Conservation (phyloP, 1,284 basidiomycete species). For the Vanrija sp. region DNA sequence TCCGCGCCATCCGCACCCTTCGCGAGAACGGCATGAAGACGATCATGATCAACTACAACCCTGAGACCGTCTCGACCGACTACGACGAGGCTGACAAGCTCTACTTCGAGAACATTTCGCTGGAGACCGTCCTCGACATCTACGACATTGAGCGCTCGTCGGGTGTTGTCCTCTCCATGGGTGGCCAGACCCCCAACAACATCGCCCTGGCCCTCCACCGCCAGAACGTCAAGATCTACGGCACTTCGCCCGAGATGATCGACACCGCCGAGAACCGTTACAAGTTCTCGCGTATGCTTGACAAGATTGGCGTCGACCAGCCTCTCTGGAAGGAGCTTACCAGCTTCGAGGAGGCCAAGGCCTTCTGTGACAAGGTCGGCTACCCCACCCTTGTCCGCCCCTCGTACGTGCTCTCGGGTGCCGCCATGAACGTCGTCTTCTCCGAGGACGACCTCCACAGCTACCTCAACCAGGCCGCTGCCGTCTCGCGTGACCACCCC, state of each 20-base stretch:
- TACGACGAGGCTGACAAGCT: slow-evolving; percentile 98
- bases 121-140: slow-evolving; percentile 96
- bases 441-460: slow-evolving; percentile 84
- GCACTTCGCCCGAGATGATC: slow-evolving; percentile 99
- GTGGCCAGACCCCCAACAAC: slow-evolving; percentile 97
- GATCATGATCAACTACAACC: slow-evolving; percentile 99
- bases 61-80: slow-evolving; percentile 97
- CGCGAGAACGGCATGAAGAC: slow-evolving; percentile 93
- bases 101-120: slow-evolving; percentile 97
- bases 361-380: slow-evolving; percentile 84
- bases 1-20: slow-evolving; percentile 90
- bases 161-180: slow-evolving; percentile 95
- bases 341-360: slow-evolving; percentile 78
- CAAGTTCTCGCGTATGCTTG: slow-evolving; percentile 97
- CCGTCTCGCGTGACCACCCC: slow-evolving; percentile 93
- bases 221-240: slow-evolving; percentile 96
- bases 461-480: slow-evolving; percentile 93
- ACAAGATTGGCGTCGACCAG: slow-evolving; percentile 97
- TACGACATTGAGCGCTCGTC: slow-evolving; percentile 86
- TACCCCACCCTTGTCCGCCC: slow-evolving; percentile 96
- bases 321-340: slow-evolving; percentile 96
- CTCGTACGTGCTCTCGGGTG: slow-evolving; percentile 96
- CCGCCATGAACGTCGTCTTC: slow-evolving; percentile 98
- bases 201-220: slow-evolving; percentile 90
- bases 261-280: slow-evolving; percentile 98